These are phyloP conservation scores for Stellera chamaejasme DNA, from an alignment of 345 rosid species.

Conservation along the genomic window DNA sequence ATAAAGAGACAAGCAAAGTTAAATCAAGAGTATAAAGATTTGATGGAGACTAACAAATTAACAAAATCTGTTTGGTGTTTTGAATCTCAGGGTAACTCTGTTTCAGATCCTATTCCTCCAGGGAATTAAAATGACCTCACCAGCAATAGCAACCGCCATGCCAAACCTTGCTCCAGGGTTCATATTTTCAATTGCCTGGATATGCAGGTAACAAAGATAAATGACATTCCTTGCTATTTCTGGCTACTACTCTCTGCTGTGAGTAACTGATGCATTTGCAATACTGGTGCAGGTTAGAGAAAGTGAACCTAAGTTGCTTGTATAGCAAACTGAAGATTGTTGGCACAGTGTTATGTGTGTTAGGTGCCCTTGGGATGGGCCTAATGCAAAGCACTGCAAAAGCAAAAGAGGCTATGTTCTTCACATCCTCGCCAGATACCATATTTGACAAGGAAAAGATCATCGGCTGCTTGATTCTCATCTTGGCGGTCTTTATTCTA, in stretches of 20 bases:
- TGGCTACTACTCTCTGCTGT: too few species aligned
- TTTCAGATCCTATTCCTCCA: slow-evolving; percentile 67
- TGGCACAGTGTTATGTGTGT: slow-evolving; percentile 73
- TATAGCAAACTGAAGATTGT: slow-evolving; percentile 75
- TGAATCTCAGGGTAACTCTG: slow-evolving; percentile 54
- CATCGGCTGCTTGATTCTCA: slow-evolving; percentile 64
- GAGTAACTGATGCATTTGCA: slow-evolving; percentile 22
- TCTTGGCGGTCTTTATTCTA: slow-evolving; percentile 56
- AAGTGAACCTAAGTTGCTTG: slow-evolving; percentile 50
- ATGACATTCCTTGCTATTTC: neutral
- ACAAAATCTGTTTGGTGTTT: neutral
- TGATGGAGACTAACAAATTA: neutral
- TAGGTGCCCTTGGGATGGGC: slow-evolving; percentile 74
- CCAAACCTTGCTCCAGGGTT: slow-evolving; percentile 90
- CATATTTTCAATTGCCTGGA: slow-evolving; percentile 85
- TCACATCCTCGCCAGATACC: neutral
- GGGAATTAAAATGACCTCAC: slow-evolving; percentile 79
- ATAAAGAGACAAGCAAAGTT: neutral
- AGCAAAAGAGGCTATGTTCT: slow-evolving; percentile 8
- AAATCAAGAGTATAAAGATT: neutral
- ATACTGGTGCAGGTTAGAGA: slow-evolving; percentile 56
- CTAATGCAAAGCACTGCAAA: slow-evolving; percentile 57
- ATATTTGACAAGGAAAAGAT: slow-evolving; percentile 49
- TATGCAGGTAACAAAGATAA: slow-evolving; percentile 33
- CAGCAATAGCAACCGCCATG: slow-evolving; percentile 96